Evolutionary conservation across 345 rosid species (phyloP), one percentile per base, ranked within the genome.

Genomic region (Psidium friedrichsthalianum): DNA sequence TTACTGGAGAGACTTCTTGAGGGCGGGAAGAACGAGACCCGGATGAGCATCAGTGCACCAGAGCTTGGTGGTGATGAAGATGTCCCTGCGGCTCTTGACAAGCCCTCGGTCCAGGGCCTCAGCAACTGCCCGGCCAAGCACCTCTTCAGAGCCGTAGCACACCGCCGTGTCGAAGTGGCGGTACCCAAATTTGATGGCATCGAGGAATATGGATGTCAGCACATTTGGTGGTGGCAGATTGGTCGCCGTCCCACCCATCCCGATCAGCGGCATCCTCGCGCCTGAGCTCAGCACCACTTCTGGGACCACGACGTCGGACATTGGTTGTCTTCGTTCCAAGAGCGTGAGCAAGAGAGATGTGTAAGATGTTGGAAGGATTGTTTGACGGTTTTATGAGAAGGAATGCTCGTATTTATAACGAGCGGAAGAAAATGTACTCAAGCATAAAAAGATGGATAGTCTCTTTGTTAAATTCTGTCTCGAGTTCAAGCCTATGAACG

Each of bases 131-230:
- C 86, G 91, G 0, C 95, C 98, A 3, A 94, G 86, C 1, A 92
- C 83, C 81, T 92, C 88, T 87, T 94, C 98, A 1, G 96, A 78
- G 3, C 83, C 87, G 81, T 94, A 94, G 16, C 82, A 11, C 1
- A 91, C 83, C 15, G 98, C 94, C 0, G 95, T 96, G 85, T 94
- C 98, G 21, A 94, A 94, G 83, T 96, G 98, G 49, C 96, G 88
- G 85, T 91, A 93, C 6, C 98, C 96, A 2, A 87, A 83, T 85
- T 84, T 86, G 78, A 94, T 92, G 5, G 94, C 93, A 3, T 90
- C 89, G 0, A 92, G 53, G 27, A 93, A 56, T 5, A 90, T 82
- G 51, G 32, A 21, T 61, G 87, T 89, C 42, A 91, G 51, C 25
- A 58, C 44, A 9, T 81, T 27, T 1, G 87, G 76, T 40, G 86